Evolutionary conservation across 257 asterid species (phyloP), one percentile per base, ranked within the genome.

Genomic region (Parsonsia alboflavescens): DNA sequence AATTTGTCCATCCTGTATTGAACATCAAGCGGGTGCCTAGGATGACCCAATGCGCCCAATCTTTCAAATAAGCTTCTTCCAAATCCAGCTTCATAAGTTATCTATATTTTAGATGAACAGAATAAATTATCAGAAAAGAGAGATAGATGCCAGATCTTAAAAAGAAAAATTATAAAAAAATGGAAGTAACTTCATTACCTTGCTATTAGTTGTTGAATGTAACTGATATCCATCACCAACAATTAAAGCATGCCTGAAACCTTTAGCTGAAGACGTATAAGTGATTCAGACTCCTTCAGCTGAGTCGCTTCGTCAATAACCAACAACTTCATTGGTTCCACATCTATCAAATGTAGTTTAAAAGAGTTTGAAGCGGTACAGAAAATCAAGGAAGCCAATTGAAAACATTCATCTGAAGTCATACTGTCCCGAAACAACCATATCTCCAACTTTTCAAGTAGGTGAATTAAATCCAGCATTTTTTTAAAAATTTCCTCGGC

Each of bases 1-100:
- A 90, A 81, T 87, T n/a, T n/a, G n/a, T n/a, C 89, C 92, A 89
- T 89, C 77, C 92, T 63, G 28, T 89, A 89, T 76, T 89, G 92
- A 74, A 84, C 78, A 39, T 75, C 71, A 28, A 89, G 92, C 59
- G 83, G 80, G 44, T 86, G 82, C 73, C 78, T 89, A 75, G 24
- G 46, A 62, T 84, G 83, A 64, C 90, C 89, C 78, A 87, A 22
- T 19, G 21, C 12, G 33, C 62, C 53, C 68, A 72, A 39, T 41
- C 63, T 72, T 6, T 53, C 36, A 39, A 72, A 57, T 72, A 73
- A 72, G 56, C 36, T 72, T 56, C 52, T 63, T 28, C 30, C 36
- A 39, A 41, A 62, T 41, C 71, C 71, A 41, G 33, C 53, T 39
- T 42, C 71, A 19, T 17, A 21, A 19, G 71, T 21, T 33, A 66